Percentiles rank a stretch among this genome's conserved stretches.
These are phyloP conservation scores for Blastobotrys americana DNA, from an alignment of 805 yeast genomes.

Conservation along the genomic window DNA sequence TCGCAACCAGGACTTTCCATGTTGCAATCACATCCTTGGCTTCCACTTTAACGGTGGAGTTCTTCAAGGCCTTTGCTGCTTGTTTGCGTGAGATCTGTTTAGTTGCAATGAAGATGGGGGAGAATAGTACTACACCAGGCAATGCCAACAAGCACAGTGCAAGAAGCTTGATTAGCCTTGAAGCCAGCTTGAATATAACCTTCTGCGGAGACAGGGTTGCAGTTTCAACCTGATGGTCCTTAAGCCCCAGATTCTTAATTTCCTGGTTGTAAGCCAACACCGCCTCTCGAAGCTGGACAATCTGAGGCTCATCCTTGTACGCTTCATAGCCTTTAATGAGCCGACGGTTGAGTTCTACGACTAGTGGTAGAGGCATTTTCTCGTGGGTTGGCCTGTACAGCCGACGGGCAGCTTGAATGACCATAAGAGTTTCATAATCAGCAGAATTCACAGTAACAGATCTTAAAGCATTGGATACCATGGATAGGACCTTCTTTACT, in stretches of 20 bases:
- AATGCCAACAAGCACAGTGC: constrained; percentile 57
- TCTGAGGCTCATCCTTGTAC: constrained; percentile 61
- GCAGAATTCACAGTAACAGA: constrained; percentile 85
- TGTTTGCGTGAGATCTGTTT: constrained; percentile 66
- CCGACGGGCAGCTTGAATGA: constrained; percentile 86
- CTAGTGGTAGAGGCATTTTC: constrained; percentile 68
- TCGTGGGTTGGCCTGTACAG: constrained; percentile 70
- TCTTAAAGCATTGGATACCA: constrained; percentile 63
- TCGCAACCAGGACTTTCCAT: constrained; percentile 87
- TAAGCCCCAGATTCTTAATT: constrained; percentile 54
- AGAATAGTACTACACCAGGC: constrained; percentile 83
- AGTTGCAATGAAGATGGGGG: constrained; percentile 80
- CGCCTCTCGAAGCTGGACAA: constrained; percentile 51
- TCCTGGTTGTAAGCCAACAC: constrained; percentile 64
- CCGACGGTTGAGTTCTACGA: constrained; percentile 87
- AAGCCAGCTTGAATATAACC: constrained; percentile 40
- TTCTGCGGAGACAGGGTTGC: constrained; percentile 44
- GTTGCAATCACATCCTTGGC: constrained; percentile 95
- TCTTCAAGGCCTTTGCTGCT: constrained; percentile 72
- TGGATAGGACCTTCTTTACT: constrained; percentile 61
- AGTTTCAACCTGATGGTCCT: constrained; percentile 66
- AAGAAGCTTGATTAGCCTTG: constrained; percentile 50
- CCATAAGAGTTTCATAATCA: constrained; percentile 83
- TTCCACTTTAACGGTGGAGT: constrained; percentile 80
- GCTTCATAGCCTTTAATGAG: constrained; percentile 74